Conservation (phyloP, 129 eudicot species). For the Flaveria ramosissima region DNA sequence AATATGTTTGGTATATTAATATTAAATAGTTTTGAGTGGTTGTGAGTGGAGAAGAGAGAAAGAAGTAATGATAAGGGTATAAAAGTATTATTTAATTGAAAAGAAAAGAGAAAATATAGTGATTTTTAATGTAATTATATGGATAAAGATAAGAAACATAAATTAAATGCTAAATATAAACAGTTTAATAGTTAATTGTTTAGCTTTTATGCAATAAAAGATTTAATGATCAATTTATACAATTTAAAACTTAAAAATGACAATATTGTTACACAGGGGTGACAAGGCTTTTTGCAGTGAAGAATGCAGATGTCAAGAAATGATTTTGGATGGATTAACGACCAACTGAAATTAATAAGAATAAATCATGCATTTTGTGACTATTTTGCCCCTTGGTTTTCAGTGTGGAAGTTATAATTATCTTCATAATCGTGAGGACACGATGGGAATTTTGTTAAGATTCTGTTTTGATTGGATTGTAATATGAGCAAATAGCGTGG, state of each 20-base stretch:
- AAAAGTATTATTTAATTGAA: no score
- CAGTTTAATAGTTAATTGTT: no score
- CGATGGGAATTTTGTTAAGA: conserved; percentile 28
- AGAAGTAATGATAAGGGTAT: no score
- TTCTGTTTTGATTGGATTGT: conserved; percentile 26
- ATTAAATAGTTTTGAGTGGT: no score
- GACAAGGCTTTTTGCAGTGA: conserved; percentile 85
- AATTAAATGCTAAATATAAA: no score
- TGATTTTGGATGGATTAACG: conserved; percentile 56
- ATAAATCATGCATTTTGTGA: conserved; percentile 3
- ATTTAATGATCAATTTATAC: neutral
- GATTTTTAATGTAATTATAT: no score
- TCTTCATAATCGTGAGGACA: conserved; percentile 21
- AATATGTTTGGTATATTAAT: no score
- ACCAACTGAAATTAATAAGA: conserved; percentile 26
- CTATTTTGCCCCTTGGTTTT: conserved; percentile 22
- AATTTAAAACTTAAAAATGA: conserved; percentile 8
- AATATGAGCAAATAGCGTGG: conserved; percentile 12
- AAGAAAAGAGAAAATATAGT: no score
- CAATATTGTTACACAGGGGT: conserved; percentile 55
- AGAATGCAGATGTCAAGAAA: conserved; percentile 68
- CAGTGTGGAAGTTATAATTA: neutral
- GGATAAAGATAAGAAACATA: no score
- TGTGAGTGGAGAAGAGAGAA: no score
- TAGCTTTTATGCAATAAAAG: no score